Conservation (phyloP, 2,329 filamentous ascomycete genomes). For the Botrytis hyacinthi region DNA sequence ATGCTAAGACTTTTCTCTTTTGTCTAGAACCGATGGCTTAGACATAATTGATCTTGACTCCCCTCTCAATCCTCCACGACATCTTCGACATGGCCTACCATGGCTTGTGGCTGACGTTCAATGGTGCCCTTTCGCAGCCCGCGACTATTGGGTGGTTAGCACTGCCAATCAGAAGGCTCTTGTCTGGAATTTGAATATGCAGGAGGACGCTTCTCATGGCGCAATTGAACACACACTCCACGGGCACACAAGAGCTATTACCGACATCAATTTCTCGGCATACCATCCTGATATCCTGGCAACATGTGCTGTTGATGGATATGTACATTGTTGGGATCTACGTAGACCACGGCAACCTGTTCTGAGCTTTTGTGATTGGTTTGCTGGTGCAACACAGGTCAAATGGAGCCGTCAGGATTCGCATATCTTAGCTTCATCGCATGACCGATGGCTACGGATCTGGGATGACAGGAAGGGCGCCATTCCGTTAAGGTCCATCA, state of each 20-base stretch:
- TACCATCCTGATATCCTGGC: constrained; percentile 86
- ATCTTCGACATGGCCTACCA: constrained; percentile 81
- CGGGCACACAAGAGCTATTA: constrained; percentile 83
- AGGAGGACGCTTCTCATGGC: constrained; percentile 61
- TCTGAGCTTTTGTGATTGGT: constrained; percentile 87
- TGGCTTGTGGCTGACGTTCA: constrained; percentile 96
- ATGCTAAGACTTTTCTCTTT: background rate
- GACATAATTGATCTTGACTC: constrained; percentile 91
- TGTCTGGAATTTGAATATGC: constrained; percentile 85
- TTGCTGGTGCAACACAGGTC: constrained; percentile 88
- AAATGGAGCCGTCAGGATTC: constrained; percentile 89
- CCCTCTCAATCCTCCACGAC: constrained; percentile 80
- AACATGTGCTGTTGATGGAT: constrained; percentile 90
- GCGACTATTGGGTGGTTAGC: constrained; percentile 91
- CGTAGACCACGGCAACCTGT: constrained; percentile 70
- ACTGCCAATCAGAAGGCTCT: constrained; percentile 93
- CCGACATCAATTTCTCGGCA: constrained; percentile 93
- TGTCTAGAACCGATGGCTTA: constrained; percentile 66
- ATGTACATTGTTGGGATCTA: constrained; percentile 90
- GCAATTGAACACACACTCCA: constrained; percentile 85
- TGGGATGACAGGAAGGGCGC: constrained; percentile 86
- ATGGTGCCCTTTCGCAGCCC: constrained; percentile 88
- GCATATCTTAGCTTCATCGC: constrained; percentile 85
- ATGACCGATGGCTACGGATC: constrained; percentile 82
- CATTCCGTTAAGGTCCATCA: constrained; percentile 76